Conservation (phyloP, 2,329 filamentous ascomycete genomes). For the Beauveria varroae region DNA sequence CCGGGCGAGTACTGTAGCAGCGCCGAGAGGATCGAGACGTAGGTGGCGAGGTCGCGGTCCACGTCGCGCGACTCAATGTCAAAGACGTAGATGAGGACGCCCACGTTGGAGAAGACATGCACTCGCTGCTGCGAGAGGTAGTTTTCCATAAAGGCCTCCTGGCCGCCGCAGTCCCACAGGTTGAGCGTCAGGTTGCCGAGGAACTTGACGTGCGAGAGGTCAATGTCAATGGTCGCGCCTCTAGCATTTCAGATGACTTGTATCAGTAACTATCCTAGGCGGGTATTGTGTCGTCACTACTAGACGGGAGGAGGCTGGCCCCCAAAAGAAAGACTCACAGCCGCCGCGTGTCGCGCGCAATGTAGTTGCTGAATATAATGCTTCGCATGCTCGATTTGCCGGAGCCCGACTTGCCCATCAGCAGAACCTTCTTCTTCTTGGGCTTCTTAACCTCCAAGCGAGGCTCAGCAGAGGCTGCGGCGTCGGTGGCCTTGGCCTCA, state of each 20-base stretch:
- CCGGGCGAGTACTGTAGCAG: conserved; percentile 74
- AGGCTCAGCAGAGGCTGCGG: conserved; percentile 25
- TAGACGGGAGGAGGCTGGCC: background rate
- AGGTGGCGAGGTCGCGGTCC: conserved; percentile 85
- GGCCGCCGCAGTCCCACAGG: conserved; percentile 97
- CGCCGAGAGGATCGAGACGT: conserved; percentile 82
- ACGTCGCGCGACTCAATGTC: conserved; percentile 96
- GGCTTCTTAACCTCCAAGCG: conserved; percentile 53
- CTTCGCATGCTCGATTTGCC: conserved; percentile 98
- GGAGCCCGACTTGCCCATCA: conserved; percentile 94
- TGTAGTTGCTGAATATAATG: conserved; percentile 99
- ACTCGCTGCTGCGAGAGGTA: conserved; percentile 92
- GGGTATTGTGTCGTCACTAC: background rate
- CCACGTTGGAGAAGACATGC: conserved; percentile 94
- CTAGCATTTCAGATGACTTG: conserved; percentile 23
- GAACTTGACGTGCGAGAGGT: conserved; percentile 97
- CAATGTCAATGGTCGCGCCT: conserved; percentile 95
- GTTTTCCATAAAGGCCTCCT: conserved; percentile 98
- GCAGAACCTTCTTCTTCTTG: conserved; percentile 79
- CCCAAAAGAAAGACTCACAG: conserved; percentile 41
- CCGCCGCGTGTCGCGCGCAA: conserved; percentile 87
- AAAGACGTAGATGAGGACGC: conserved; percentile 97
- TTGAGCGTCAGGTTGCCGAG: conserved; percentile 96
- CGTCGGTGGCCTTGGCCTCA: conserved; percentile 23
- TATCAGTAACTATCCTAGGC: background rate